These are phyloP conservation scores for Gamsiella multidivaricata DNA, from an alignment of 192 early-diverging fungal species.

Conservation along the genomic window DNA sequence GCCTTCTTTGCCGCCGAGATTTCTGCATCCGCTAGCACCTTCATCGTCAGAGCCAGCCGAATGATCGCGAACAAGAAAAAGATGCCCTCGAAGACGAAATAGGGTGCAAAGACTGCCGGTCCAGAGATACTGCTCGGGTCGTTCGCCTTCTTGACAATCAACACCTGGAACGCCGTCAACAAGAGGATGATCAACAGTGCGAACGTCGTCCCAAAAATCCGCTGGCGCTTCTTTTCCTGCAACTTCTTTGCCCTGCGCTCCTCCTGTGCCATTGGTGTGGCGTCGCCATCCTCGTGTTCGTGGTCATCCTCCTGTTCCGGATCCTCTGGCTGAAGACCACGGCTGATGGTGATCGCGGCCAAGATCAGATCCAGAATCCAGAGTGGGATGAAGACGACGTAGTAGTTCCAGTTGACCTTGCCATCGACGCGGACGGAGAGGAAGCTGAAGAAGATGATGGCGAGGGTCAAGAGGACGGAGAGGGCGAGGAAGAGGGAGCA, in stretches of 20 bases:
- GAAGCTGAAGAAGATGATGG: constrained; percentile 88
- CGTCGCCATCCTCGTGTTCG: constrained; percentile 58
- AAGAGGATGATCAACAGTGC: constrained; percentile 70
- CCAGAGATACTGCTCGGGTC: constrained; percentile 68
- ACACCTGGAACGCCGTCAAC: constrained; percentile 78
- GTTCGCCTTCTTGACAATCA: constrained; percentile 80
- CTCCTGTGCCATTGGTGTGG: constrained; percentile 54
- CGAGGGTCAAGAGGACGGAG: constrained; percentile 64
- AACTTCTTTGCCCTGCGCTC: constrained; percentile 53
- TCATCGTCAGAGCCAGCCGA: constrained; percentile 45
- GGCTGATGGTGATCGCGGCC: constrained; percentile 48
- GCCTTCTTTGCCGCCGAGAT: constrained; percentile 7
- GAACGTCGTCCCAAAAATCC: constrained; percentile 27
- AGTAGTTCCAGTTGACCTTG: constrained; percentile 75
- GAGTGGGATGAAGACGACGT: constrained; percentile 83
- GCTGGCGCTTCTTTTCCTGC: constrained; percentile 29
- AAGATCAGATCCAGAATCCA: constrained; percentile 77
- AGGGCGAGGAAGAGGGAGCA: constrained; percentile 67
- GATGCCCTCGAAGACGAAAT: constrained; percentile 82
- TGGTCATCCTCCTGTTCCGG: constrained; percentile 58
- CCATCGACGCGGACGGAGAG: constrained; percentile 81
- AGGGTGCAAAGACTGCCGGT: constrained; percentile 80
- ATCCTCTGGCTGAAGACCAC: constrained; percentile 32
- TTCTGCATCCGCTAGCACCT: constrained; percentile 12
- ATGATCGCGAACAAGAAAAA: constrained; percentile 64